Base-by-base conservation (phyloP, 371 early-diverging fungal species). In the Zychaea mexicana region DNA sequence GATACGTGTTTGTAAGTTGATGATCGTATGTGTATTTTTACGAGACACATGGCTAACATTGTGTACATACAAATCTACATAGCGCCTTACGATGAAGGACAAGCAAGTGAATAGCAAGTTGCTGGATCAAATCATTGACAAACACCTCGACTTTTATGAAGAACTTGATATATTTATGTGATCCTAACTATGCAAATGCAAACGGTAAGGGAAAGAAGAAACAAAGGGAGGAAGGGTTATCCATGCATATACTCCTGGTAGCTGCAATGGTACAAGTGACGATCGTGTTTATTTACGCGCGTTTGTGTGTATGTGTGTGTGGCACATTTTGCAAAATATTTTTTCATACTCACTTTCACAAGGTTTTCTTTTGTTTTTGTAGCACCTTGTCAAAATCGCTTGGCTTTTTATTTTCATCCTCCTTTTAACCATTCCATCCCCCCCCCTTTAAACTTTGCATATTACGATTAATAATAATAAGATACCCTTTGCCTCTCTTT, bases 1-100 rank as follows among this genome's bases (percentile, higher is more conserved):
- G 60, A 54, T 65, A 59, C 27, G 53, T 65, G 8, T 57, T 65
- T 33, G 65, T 65, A 59, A 60, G 65, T 65, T 24, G 10, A n/a
- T n/a, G n/a, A n/a, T n/a, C n/a, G n/a, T n/a, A n/a, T n/a, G n/a
- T n/a, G n/a, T n/a, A n/a, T n/a, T n/a, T n/a, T n/a, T n/a, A n/a
- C n/a, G n/a, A n/a, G n/a, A n/a, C n/a, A n/a, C n/a, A n/a, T 2
- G 45, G 10, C 4, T 12, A 1, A n/a, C 19, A 31, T n/a, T 45
- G 6, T 8, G 42, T 28, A 26, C 15, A 3, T 27, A n/a, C n/a
- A n/a, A n/a, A n/a, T n/a, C n/a, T n/a, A 9, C 5, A 45, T 7
- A 58, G 59, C 59, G 59, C 15, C 59, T 24, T 17, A 45, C 45
- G 27, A 58, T 58, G 38, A 58, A 58, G 15, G 59, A 58, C 28